These are phyloP conservation scores for Bidens hawaiensis DNA, from an alignment of 140 eudicot genomes.

Conservation along the genomic window DNA sequence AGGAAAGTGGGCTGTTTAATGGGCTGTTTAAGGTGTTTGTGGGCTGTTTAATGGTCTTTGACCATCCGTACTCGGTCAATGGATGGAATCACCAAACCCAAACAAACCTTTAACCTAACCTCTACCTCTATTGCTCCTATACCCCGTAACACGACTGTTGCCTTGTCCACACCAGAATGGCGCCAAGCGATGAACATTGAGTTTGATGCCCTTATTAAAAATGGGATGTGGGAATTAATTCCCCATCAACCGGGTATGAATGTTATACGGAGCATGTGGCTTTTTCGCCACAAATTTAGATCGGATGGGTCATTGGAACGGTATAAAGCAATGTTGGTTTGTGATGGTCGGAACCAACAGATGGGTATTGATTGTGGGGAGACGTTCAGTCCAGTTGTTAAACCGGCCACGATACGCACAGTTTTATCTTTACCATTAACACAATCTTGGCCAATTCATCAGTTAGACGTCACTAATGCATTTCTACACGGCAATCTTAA, in stretches of 20 bases:
- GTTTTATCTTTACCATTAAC: not conserved
- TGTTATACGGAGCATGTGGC: not conserved
- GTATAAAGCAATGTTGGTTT: not conserved
- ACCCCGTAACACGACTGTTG: not conserved
- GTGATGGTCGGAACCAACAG: not conserved
- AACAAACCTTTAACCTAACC: not conserved
- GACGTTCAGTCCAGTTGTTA: not conserved
- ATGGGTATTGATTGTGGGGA: not conserved
- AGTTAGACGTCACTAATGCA: not conserved
- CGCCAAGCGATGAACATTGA: too few species aligned
- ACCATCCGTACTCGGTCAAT: not conserved
- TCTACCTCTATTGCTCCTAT: not conserved
- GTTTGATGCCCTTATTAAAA: not conserved
- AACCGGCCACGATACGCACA: not conserved
- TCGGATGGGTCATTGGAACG: not conserved
- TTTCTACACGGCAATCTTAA: too few species aligned
- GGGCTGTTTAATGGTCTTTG: too few species aligned
- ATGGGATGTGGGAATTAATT: not conserved
- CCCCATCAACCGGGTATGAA: not conserved
- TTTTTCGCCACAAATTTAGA: not conserved
- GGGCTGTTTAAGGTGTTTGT: too few species aligned
- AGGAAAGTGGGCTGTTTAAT: too few species aligned
- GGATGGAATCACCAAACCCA: not conserved
- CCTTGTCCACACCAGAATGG: not conserved
- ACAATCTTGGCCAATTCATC: not conserved